Conservation (phyloP, 345 rosid species). For the Anacardium occidentale region DNA sequence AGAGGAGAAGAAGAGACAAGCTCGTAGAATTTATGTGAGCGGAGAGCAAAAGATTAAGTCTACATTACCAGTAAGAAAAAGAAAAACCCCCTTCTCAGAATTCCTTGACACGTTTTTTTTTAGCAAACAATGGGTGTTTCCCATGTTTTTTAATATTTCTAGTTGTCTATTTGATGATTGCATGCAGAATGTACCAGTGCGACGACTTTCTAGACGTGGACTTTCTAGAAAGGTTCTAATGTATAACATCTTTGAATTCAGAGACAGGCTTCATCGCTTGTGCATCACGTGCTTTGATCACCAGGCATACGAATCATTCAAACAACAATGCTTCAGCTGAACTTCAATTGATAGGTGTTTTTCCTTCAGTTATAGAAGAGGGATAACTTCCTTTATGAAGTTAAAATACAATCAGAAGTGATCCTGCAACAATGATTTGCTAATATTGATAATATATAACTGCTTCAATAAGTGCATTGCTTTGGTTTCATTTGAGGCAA, state of each 20-base stretch:
- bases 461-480: neutral
- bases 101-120: neutral
- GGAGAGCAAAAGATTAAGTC: conserved; percentile 30
- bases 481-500: neutral
- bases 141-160: neutral
- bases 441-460: neutral
- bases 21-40: conserved; percentile 41
- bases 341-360: neutral
- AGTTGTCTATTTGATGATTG: neutral
- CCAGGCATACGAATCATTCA: too few species aligned
- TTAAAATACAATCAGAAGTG: neutral
- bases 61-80: conserved; percentile 31
- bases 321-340: neutral
- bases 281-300: too few species aligned
- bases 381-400: neutral
- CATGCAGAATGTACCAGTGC: conserved; percentile 43
- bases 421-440: neutral
- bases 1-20: conserved; percentile 65
- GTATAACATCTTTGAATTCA: too few species aligned
- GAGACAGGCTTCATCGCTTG: too few species aligned
- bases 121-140: neutral
- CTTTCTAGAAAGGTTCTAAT: neutral
- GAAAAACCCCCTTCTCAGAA: neutral
- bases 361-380: neutral
- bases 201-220: conserved; percentile 32